A percentile compares a stretch with the other conserved stretches of the same genome.
phyloP scores from a whole-genome alignment of 2,329 filamentous ascomycete species.

The Sarocladiaceae sp. region DNA sequence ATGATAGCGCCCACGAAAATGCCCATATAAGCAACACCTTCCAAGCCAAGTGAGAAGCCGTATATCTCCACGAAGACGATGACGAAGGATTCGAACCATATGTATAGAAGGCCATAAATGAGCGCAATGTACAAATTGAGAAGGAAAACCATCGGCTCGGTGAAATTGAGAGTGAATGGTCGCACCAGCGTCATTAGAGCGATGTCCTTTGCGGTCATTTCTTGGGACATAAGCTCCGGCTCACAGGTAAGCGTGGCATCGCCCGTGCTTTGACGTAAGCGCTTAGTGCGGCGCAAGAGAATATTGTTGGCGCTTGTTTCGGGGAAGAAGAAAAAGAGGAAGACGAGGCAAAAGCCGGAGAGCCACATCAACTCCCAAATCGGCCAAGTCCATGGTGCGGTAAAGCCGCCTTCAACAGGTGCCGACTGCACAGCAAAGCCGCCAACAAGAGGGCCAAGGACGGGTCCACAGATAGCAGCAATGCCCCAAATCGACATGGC shows the following conservation, averaged over 20 bases:
- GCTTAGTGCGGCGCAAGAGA: conserved; percentile 14
- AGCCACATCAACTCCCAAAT: conserved; percentile 19
- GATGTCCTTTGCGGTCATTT: conserved; percentile 13
- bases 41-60: conserved; percentile 52
- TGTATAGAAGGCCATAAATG: conserved; percentile 59
- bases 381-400: conserved; percentile 17
- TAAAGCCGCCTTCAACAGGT: conserved; percentile 3
- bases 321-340: conserved; percentile 19
- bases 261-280: conserved; percentile 13
- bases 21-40: conserved; percentile 57
- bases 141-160: conserved; percentile 61
- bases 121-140: conserved; percentile 64
- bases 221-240: conserved; percentile 11
- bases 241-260: conserved; percentile 9
- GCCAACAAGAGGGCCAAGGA: conserved; percentile 37
- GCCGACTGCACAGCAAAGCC: neutral
- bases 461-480: conserved; percentile 56
- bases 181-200: conserved; percentile 33
- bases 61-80: conserved; percentile 56
- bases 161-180: conserved; percentile 59
- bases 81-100: conserved; percentile 47
- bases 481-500: conserved; percentile 64
- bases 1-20: conserved; percentile 56
- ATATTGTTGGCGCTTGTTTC: conserved; percentile 19
- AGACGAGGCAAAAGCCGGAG: conserved; percentile 12